Evolutionary conservation across 768 basidiomycete genomes (phyloP).

Genomic region (Termitomyces sp.): DNA sequence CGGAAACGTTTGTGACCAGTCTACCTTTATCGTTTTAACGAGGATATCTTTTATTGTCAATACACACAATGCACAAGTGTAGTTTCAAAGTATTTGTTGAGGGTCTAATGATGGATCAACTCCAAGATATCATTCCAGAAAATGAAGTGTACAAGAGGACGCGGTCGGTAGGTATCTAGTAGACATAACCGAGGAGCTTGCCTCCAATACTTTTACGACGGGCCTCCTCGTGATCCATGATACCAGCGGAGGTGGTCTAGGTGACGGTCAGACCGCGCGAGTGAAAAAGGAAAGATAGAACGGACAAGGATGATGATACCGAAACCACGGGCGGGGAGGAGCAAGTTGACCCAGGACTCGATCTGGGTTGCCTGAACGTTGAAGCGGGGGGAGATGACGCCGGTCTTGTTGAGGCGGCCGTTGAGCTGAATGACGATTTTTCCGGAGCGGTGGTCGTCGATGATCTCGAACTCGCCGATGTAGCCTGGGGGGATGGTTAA

Average conservation of each 20-base stretch:
- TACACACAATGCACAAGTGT: too few species aligned
- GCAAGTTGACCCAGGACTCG: conserved; percentile 94
- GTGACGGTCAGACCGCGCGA: neutral
- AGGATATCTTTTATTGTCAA: too few species aligned
- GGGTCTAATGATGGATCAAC: too few species aligned
- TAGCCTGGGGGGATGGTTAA: conserved; percentile 56
- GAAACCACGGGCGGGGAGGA: conserved; percentile 94
- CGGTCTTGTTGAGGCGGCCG: conserved; percentile 98
- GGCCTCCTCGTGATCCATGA: conserved; percentile 98
- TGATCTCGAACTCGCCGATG: conserved; percentile 97
- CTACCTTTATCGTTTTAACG: too few species aligned
- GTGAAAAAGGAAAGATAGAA: conserved; percentile 11
- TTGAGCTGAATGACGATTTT: conserved; percentile 99
- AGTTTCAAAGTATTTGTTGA: too few species aligned
- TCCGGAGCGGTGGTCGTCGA: conserved; percentile 97
- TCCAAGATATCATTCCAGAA: neutral
- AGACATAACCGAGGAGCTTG: conserved; percentile 90
- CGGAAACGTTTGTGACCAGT: too few species aligned
- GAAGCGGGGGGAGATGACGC: conserved; percentile 99
- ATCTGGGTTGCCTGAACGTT: conserved; percentile 93
- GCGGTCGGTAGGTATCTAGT: conserved; percentile 42
- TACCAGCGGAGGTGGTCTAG: conserved; percentile 95
- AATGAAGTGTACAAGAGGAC: neutral
- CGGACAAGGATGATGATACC: conserved; percentile 92
- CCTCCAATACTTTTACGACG: conserved; percentile 98